Conservation (phyloP, 768 basidiomycete species). For the Candolleomyces efflorescens region DNA sequence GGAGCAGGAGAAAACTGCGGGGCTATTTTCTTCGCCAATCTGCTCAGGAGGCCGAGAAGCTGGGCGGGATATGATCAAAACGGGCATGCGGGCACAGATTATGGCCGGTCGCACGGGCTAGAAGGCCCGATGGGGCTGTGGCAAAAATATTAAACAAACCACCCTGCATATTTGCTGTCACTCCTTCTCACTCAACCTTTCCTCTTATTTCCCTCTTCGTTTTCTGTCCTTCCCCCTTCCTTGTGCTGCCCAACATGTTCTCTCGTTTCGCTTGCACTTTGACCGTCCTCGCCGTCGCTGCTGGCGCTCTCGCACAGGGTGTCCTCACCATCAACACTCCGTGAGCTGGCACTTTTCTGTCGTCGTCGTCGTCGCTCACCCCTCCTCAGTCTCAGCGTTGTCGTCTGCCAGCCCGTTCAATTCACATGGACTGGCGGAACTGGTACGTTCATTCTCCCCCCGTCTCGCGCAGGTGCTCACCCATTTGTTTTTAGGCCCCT, state of each 20-base stretch:
- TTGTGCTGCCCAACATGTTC: slow-evolving; percentile 17
- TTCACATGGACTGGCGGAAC: slow-evolving; percentile 23
- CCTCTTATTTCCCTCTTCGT: neutral
- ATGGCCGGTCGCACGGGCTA: too few relatives aligned
- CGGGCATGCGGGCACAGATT: too few relatives aligned
- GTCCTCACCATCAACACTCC: slow-evolving; percentile 19
- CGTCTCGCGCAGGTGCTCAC: neutral
- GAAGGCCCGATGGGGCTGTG: too few relatives aligned
- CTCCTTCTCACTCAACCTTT: slow-evolving; percentile 5
- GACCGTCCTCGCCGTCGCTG: slow-evolving; percentile 12
- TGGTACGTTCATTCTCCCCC: slow-evolving; percentile 10
- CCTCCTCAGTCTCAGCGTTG: slow-evolving; percentile 16
- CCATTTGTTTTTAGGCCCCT: slow-evolving; percentile 16
- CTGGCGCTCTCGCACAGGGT: slow-evolving; percentile 18
- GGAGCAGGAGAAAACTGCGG: too few relatives aligned
- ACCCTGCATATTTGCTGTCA: too few relatives aligned
- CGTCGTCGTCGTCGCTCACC: neutral
- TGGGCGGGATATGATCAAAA: too few relatives aligned
- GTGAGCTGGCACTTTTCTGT: slow-evolving; percentile 11
- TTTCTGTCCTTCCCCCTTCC: neutral
- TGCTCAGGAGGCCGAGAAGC: too few relatives aligned
- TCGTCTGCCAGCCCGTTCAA: slow-evolving; percentile 21
- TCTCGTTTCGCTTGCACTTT: slow-evolving; percentile 14
- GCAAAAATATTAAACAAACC: too few relatives aligned
- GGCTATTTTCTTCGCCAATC: too few relatives aligned